phyloP scores from a whole-genome alignment of 2,329 filamentous ascomycete species.

The Cladosporium colombiae region DNA sequence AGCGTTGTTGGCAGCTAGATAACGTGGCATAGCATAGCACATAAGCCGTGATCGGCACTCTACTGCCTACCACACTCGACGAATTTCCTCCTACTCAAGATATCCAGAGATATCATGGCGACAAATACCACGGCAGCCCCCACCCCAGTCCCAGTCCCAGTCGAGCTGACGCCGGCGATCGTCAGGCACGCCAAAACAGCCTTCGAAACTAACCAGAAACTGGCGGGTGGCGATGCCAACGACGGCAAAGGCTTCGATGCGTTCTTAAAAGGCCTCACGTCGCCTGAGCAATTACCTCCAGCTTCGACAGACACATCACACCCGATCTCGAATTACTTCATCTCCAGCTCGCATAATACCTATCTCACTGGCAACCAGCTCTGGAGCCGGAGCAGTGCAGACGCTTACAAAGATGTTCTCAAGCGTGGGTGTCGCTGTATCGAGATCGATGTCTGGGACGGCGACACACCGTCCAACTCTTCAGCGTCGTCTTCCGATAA shows the following conservation, averaged over 20 bases:
- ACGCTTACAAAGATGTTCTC: conserved; percentile 72
- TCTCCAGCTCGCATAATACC: conserved; percentile 93
- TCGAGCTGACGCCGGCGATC: conserved; percentile 22
- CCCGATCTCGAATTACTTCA: conserved; percentile 86
- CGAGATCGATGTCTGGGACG: conserved; percentile 94
- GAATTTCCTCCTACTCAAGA: not conserved
- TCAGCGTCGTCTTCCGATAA: conserved; percentile 40
- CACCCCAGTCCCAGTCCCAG: not conserved
- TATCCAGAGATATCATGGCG: not conserved
- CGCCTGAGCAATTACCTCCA: conserved; percentile 25
- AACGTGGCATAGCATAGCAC: conserved; percentile 1
- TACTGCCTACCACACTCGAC: not conserved
- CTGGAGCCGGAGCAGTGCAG: conserved; percentile 72
- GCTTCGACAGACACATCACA: conserved; percentile 33
- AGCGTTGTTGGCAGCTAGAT: not conserved
- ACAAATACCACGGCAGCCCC: conserved; percentile 6
- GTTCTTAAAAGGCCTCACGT: conserved; percentile 46
- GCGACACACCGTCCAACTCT: conserved; percentile 51
- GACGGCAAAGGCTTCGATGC: conserved; percentile 36
- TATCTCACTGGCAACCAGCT: conserved; percentile 87
- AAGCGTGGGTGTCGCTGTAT: conserved; percentile 81
- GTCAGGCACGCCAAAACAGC: conserved; percentile 29
- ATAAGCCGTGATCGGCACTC: not conserved
- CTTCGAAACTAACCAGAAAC: conserved; percentile 25
- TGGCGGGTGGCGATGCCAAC: not conserved